Evolutionary conservation across 2,329 filamentous ascomycete species (phyloP).

Genomic region (Dothideomycetes sp.): DNA sequence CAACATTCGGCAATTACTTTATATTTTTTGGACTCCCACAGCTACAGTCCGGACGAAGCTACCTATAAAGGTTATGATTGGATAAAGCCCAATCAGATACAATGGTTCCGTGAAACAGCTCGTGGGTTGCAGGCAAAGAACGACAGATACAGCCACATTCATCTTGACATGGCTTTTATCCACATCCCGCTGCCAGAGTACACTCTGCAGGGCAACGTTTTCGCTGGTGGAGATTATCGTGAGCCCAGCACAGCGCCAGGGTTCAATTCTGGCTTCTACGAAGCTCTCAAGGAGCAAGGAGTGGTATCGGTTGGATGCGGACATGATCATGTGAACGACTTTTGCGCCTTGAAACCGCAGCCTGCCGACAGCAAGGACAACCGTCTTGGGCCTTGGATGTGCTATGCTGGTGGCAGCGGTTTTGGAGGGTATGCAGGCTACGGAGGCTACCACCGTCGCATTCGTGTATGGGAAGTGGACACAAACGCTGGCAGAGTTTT

Average conservation of each 20-base stretch:
- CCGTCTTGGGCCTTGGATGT: slow-evolving; percentile 68
- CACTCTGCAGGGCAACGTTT: slow-evolving; percentile 45
- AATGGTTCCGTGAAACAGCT: slow-evolving; percentile 82
- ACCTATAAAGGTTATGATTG: slow-evolving; percentile 92
- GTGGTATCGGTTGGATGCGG: slow-evolving; percentile 82
- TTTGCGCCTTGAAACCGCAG: slow-evolving; percentile 57
- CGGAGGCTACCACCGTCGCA: slow-evolving; percentile 67
- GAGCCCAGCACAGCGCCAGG: slow-evolving; percentile 79
- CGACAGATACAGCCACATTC: slow-evolving; percentile 77
- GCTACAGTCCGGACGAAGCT: slow-evolving; percentile 81
- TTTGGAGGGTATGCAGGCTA: slow-evolving; percentile 96
- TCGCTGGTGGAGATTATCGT: slow-evolving; percentile 57
- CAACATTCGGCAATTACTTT: slow-evolving; percentile 85
- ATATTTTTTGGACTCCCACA: slow-evolving; percentile 90
- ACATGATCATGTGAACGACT: slow-evolving; percentile 96
- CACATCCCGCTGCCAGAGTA: slow-evolving; percentile 96
- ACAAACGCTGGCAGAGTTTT: slow-evolving; percentile 79
- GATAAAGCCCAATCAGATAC: slow-evolving; percentile 87
- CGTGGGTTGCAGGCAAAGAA: slow-evolving; percentile 54
- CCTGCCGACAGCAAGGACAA: slow-evolving; percentile 28
- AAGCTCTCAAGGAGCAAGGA: slow-evolving; percentile 76
- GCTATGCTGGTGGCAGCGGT: slow-evolving; percentile 82
- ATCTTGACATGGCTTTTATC: slow-evolving; percentile 94
- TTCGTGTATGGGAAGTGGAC: slow-evolving; percentile 87
- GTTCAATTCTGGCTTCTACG: slow-evolving; percentile 87